A percentile compares a stretch with the other conserved stretches of the same genome.
Conservation (phyloP, 116 monocot genomes). For the Zostera marina region DNA sequence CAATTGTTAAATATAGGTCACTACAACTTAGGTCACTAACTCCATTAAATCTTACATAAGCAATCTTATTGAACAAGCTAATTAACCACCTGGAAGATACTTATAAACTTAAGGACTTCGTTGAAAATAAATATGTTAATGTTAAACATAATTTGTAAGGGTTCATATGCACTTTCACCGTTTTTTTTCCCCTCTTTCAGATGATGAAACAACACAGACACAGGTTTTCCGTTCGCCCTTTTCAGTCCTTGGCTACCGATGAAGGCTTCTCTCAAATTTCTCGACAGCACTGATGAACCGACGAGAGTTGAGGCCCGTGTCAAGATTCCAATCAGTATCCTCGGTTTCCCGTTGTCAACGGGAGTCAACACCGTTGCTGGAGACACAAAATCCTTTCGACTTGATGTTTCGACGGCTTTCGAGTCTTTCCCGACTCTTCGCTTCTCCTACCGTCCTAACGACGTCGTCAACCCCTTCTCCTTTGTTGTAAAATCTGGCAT, state of each 20-base stretch:
- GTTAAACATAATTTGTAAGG: too few relatives aligned
- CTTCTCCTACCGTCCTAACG: conserved; percentile 74
- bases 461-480: conserved; percentile 38
- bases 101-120: too few relatives aligned
- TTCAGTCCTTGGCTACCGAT: conserved; percentile 11
- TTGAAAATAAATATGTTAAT: too few relatives aligned
- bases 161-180: too few relatives aligned
- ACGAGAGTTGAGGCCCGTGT: conserved; percentile 33
- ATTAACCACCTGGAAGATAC: too few relatives aligned
- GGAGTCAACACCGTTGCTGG: conserved; percentile 34
- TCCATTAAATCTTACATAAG: too few relatives aligned
- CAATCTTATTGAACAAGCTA: too few relatives aligned
- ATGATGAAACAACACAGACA: too few relatives aligned
- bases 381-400: conserved; percentile 52
- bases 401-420: conserved; percentile 81
- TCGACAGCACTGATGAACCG: conserved; percentile 36
- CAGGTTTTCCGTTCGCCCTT: too few relatives aligned
- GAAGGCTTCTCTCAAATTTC: conserved; percentile 84
- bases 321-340: conserved; percentile 63
- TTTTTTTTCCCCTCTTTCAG: too few relatives aligned
- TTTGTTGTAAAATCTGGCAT: conserved; percentile 51
- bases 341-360: conserved; percentile 66
- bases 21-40: too few relatives aligned
- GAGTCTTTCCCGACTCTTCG: conserved; percentile 48
- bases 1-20: too few relatives aligned